Conservation (phyloP, 176 grass and related monocot genomes). For the Calamus simplicifolius region DNA sequence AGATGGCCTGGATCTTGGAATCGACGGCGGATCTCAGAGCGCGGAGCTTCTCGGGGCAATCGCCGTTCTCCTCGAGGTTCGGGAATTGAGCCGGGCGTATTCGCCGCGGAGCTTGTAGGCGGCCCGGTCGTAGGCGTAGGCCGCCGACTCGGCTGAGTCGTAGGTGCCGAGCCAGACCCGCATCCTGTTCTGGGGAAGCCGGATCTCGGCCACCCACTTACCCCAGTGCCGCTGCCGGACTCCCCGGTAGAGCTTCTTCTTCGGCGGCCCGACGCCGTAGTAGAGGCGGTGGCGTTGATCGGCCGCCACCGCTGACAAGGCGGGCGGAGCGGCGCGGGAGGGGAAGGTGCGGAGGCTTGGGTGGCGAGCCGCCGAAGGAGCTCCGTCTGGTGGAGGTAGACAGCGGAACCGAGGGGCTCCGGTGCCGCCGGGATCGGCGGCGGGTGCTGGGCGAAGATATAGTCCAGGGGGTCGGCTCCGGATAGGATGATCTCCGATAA, state of each 20-base stretch:
- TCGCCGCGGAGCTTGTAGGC: slow-evolving; percentile 76
- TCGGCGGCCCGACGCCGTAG: background rate
- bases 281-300: background rate
- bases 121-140: slow-evolving; percentile 89
- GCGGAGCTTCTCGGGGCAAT: slow-evolving; percentile 44
- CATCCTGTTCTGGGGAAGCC: slow-evolving; percentile 83
- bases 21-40: slow-evolving; percentile 47
- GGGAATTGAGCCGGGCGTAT: slow-evolving; percentile 99
- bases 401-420: slow-evolving; percentile 60
- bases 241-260: slow-evolving; percentile 70
- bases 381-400: slow-evolving; percentile 84
- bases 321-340: background rate
- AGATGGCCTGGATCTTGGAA: slow-evolving; percentile 89
- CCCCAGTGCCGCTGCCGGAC: slow-evolving; percentile 96
- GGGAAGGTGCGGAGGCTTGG: background rate
- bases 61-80: slow-evolving; percentile 33
- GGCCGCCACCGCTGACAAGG: background rate
- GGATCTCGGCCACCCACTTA: slow-evolving; percentile 94
- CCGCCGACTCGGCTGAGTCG: slow-evolving; percentile 81
- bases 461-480: slow-evolving; percentile 58
- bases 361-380: slow-evolving; percentile 58
- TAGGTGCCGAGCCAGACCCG: slow-evolving; percentile 98
- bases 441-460: slow-evolving; percentile 68
- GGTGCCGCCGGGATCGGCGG: slow-evolving; percentile 15
- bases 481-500: slow-evolving; percentile 55